phyloP scores from a whole-genome alignment of 2,329 filamentous ascomycete genomes.

The Magnaporthiopsis rhizophila region DNA sequence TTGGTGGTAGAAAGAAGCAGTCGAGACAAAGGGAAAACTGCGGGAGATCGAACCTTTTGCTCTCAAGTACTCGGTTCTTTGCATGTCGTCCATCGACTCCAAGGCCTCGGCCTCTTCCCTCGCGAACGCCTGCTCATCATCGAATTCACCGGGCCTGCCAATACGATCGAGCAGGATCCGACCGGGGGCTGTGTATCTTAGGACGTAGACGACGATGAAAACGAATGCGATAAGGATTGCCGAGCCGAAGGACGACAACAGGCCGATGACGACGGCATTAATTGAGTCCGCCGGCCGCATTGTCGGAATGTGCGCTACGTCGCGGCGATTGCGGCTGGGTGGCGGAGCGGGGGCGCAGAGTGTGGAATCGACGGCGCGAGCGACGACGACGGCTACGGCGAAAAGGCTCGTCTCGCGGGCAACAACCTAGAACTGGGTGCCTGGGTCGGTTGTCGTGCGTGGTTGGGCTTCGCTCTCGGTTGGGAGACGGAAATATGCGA shows the following conservation, averaged over 20 bases:
- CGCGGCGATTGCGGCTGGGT: background rate
- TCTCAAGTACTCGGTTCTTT: constrained; percentile 81
- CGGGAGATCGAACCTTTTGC: constrained; percentile 69
- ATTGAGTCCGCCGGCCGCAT: constrained; percentile 26
- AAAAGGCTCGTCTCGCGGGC: background rate
- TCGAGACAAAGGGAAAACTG: background rate
- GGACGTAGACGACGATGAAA: constrained; percentile 81
- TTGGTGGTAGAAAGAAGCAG: background rate
- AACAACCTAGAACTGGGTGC: background rate
- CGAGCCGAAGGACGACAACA: constrained; percentile 89
- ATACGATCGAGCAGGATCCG: constrained; percentile 91
- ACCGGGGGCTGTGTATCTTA: constrained; percentile 79
- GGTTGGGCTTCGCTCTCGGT: background rate
- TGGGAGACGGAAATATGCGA: constrained; percentile 3
- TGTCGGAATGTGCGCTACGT: constrained; percentile 22
- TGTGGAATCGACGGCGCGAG: constrained; percentile 1
- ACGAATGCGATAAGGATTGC: constrained; percentile 76
- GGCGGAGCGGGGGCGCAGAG: background rate
- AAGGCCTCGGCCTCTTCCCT: constrained; percentile 92
- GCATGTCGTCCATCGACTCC: constrained; percentile 91
- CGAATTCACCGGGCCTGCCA: constrained; percentile 88
- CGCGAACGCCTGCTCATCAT: constrained; percentile 92
- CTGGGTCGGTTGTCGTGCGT: background rate
- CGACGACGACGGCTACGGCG: background rate
- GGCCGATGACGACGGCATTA: constrained; percentile 84